Conservation (phyloP, 2,329 filamentous ascomycete species). For the Nakataea oryzae region DNA sequence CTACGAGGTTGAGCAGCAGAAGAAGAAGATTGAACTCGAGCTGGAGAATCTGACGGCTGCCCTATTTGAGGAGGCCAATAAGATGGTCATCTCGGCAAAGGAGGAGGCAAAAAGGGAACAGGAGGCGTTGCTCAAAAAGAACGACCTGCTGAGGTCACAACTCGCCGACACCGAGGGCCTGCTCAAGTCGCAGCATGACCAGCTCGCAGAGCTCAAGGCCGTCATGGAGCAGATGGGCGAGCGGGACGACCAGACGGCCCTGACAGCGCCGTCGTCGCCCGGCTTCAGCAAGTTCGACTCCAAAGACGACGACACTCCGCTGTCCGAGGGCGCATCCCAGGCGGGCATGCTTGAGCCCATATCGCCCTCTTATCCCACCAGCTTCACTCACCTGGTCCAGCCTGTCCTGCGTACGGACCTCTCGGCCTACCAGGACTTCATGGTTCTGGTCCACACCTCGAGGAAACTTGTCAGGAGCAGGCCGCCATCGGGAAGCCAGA, state of each 20-base stretch:
- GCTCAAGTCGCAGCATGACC: conserved; percentile 83
- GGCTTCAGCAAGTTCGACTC: conserved; percentile 59
- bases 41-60: conserved; percentile 82
- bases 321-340: conserved; percentile 25
- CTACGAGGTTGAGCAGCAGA: conserved; percentile 62
- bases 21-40: conserved; percentile 84
- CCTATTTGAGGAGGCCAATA: conserved; percentile 97
- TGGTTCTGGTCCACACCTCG: conserved; percentile 60
- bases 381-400: conserved; percentile 74
- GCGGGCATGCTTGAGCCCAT: conserved; percentile 27
- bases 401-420: conserved; percentile 78
- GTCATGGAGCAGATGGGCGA: conserved; percentile 85
- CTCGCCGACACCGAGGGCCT: conserved; percentile 78
- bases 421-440: conserved; percentile 74
- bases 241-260: conserved; percentile 58
- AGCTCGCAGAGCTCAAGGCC: conserved; percentile 79
- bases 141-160: conserved; percentile 78
- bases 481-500: conserved; percentile 60
- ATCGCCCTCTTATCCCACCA: conserved; percentile 49
- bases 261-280: conserved; percentile 76
- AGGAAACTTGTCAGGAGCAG: conserved; percentile 50
- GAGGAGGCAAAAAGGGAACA: conserved; percentile 81
- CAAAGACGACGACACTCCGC: conserved; percentile 31
- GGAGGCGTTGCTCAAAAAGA: conserved; percentile 70
- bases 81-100: conserved; percentile 89